Percentiles rank a stretch among this genome's conserved stretches.
These are phyloP conservation scores for Talaromyces marneffei DNA, from an alignment of 2,329 filamentous ascomycete species.

Conservation along the genomic window DNA sequence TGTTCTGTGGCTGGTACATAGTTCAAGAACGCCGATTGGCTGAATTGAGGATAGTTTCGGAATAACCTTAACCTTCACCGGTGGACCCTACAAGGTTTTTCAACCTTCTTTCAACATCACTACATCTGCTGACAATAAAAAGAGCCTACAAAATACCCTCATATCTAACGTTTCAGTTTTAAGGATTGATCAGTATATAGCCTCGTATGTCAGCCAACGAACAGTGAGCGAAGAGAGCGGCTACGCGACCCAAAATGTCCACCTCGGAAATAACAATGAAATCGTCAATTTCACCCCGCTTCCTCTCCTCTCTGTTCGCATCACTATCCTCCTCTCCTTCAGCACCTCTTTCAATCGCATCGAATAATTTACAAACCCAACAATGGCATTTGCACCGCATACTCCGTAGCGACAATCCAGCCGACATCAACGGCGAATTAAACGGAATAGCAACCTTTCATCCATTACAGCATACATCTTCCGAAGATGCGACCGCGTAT, in stretches of 20 bases:
- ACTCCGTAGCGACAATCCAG: conserved; percentile 36
- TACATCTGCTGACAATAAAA: too few relatives aligned
- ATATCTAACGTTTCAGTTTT: background rate
- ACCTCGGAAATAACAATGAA: background rate
- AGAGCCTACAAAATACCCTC: background rate
- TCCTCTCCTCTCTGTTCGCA: conserved; percentile 8
- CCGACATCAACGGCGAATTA: conserved; percentile 39
- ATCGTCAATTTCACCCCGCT: conserved; percentile 5
- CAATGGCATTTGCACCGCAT: conserved; percentile 14
- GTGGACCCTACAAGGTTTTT: background rate
- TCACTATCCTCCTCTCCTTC: conserved; percentile 3
- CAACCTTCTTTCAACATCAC: background rate
- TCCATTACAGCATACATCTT: conserved; percentile 15
- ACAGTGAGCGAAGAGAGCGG: background rate
- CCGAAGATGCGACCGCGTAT: background rate
- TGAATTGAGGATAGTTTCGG: background rate
- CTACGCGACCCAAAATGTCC: background rate
- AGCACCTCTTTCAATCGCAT: background rate
- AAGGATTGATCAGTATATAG: background rate
- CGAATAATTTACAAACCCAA: background rate
- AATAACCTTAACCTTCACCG: background rate
- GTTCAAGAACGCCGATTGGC: background rate
- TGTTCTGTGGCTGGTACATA: too few relatives aligned
- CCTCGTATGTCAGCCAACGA: background rate
- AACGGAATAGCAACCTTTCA: conserved; percentile 37